Evolutionary conservation across 2,329 filamentous ascomycete genomes (phyloP).

Genomic region (Sclerotinia glacialis): DNA sequence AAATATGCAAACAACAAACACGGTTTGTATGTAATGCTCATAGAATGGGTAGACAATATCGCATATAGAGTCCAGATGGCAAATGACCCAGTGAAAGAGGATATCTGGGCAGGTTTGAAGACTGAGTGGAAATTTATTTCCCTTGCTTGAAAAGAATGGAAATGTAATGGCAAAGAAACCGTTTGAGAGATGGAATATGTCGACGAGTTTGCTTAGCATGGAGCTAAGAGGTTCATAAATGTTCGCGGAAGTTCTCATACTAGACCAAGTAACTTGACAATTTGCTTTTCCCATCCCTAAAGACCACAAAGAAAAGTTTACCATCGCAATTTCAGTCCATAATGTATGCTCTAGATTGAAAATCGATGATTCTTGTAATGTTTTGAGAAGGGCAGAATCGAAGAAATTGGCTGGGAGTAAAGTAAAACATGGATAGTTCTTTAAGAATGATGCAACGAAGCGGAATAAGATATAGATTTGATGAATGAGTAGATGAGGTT

Average conservation of each 20-base stretch:
- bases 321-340: background rate
- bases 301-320: no score
- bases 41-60: slow-evolving; percentile 3
- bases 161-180: background rate
- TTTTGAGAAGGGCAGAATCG: background rate
- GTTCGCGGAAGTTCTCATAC: background rate
- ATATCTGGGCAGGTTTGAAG: background rate
- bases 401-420: background rate
- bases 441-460: background rate
- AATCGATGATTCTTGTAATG: background rate
- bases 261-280: background rate
- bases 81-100: background rate
- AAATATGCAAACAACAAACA: background rate
- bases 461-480: no score
- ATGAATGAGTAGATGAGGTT: no score
- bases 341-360: background rate
- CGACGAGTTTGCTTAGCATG: background rate
- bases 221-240: no score
- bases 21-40: slow-evolving; percentile 9
- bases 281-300: background rate
- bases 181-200: background rate
- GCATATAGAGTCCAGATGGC: slow-evolving; percentile 11
- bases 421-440: background rate
- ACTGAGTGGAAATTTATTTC: slow-evolving; percentile 8
- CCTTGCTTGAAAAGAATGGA: background rate